Conservation (phyloP, 768 basidiomycete species). For the Rhizopogon vulgaris region DNA sequence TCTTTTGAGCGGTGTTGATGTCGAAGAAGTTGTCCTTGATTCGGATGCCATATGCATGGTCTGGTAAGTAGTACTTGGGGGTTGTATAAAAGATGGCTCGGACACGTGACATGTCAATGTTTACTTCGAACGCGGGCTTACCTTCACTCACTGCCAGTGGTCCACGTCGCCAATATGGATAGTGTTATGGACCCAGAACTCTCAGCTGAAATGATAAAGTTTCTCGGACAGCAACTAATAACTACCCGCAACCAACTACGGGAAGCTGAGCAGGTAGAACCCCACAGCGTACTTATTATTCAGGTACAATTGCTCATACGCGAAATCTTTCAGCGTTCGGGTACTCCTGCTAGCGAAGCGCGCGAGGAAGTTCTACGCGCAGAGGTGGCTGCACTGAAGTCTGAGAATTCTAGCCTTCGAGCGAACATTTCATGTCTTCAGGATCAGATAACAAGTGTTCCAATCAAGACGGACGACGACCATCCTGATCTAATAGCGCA, state of each 20-base stretch:
- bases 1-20: constrained; percentile 62
- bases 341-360: constrained; percentile 1
- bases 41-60: constrained; percentile 16
- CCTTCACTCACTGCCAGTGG: neutral
- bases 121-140: too few species aligned
- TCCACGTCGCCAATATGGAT: constrained; percentile 11
- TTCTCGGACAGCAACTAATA: constrained; percentile 22
- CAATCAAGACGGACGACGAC: constrained; percentile 15
- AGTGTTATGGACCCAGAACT: constrained; percentile 19
- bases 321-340: constrained; percentile 7
- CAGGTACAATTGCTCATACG: neutral
- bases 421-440: constrained; percentile 12
- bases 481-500: neutral
- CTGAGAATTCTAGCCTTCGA: constrained; percentile 14
- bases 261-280: constrained; percentile 16
- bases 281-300: neutral
- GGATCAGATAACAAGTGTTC: constrained; percentile 1
- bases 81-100: too few species aligned
- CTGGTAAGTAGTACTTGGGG: too few species aligned
- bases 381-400: constrained; percentile 14
- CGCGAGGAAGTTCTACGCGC: constrained; percentile 6
- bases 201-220: constrained; percentile 17
- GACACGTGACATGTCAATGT: neutral
- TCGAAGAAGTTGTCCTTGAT: constrained; percentile 2
- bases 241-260: constrained; percentile 14